Evolutionary conservation across 345 rosid genomes (phyloP).

Genomic region (Dipteronia dyeriana): DNA sequence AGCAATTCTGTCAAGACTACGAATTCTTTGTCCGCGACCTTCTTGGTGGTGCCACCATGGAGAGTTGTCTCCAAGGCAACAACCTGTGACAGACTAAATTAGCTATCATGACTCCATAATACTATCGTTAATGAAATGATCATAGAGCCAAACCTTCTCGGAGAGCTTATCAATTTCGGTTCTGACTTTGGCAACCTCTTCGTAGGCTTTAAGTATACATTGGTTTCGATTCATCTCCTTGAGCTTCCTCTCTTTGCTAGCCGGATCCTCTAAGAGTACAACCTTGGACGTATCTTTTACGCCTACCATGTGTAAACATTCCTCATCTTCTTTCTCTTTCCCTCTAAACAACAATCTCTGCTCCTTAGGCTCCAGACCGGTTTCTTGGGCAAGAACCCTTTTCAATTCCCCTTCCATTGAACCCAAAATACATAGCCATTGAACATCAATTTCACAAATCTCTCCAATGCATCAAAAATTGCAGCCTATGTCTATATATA

Average conservation of each 20-base stretch:
- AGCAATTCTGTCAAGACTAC: constrained; percentile 48
- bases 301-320: constrained; percentile 54
- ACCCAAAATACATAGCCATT: constrained; percentile 12
- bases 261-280: constrained; percentile 52
- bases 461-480: background rate
- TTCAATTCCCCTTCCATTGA: constrained; percentile 50
- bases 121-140: too few relatives aligned
- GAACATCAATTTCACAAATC: constrained; percentile 20
- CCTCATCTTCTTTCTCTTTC: constrained; percentile 51
- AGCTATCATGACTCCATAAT: background rate
- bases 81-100: constrained; percentile 30
- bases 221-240: constrained; percentile 42
- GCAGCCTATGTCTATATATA: background rate
- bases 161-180: constrained; percentile 49
- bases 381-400: constrained; percentile 38
- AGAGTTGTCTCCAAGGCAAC: constrained; percentile 39
- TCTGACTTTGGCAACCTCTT: constrained; percentile 43
- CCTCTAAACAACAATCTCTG: constrained; percentile 54
- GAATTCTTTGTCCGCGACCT: constrained; percentile 43
- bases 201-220: constrained; percentile 31
- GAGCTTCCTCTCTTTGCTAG: constrained; percentile 54
- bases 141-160: constrained; percentile 36
- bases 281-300: constrained; percentile 52
- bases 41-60: constrained; percentile 23
- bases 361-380: constrained; percentile 50